phyloP scores from a whole-genome alignment of 2,329 filamentous ascomycete species.

The Cladosporium colombiae region DNA sequence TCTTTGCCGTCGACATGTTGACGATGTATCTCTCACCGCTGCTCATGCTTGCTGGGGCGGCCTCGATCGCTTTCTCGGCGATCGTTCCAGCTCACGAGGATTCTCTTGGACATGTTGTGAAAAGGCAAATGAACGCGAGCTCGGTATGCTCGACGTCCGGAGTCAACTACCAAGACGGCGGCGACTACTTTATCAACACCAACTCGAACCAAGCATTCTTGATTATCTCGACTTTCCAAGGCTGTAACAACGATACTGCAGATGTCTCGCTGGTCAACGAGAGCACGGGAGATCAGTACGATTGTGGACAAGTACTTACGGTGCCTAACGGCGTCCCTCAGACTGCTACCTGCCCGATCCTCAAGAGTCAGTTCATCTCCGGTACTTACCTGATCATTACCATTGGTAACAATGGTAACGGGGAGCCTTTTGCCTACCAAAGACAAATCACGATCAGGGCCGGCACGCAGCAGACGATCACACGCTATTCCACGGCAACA shows the following conservation, averaged over 20 bases:
- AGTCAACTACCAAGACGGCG: slow-evolving; percentile 47
- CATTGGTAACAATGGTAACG: slow-evolving; percentile 26
- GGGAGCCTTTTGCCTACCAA: slow-evolving; percentile 25
- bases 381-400: slow-evolving; percentile 25
- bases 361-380: slow-evolving; percentile 25
- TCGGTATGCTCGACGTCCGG: slow-evolving; percentile 27
- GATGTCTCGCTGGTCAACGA: slow-evolving; percentile 45
- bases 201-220: slow-evolving; percentile 44
- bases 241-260: slow-evolving; percentile 45
- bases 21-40: neutral
- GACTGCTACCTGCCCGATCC: slow-evolving; percentile 25
- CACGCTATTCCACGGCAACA: slow-evolving; percentile 31
- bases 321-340: slow-evolving; percentile 25
- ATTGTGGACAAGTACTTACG: slow-evolving; percentile 39
- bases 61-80: neutral
- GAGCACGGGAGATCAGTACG: slow-evolving; percentile 41
- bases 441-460: slow-evolving; percentile 35
- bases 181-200: slow-evolving; percentile 49
- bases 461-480: slow-evolving; percentile 38
- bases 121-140: slow-evolving; percentile 8
- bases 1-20: neutral
- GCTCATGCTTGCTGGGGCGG: neutral
- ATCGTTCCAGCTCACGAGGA: neutral
- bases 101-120: neutral
- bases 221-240: slow-evolving; percentile 46